Base-by-base conservation (phyloP, 2,329 filamentous ascomycete genomes). In the Fusarium mangiferae region DNA sequence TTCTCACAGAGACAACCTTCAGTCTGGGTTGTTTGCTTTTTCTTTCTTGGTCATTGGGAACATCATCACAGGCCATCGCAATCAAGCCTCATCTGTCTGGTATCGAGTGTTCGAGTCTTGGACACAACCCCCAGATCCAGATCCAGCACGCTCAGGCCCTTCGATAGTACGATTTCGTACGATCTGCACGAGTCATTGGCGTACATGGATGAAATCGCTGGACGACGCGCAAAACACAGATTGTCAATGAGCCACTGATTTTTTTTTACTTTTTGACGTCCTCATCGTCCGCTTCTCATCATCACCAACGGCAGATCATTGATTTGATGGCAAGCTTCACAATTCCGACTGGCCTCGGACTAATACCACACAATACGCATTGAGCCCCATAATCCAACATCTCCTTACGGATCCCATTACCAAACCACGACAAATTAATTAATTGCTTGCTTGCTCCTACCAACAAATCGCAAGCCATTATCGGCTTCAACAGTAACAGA, bases 151-250 rank as follows among this genome's bases (percentile, higher is more conserved):
- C 66, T 58, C 66, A 49, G 39, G 30, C 42, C 64, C 24, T 44
- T 56, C 18, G 20, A 51, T 59, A 66, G 64, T 59, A 46, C 55
- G 36, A 49, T 66, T 66, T 36, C 30, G 41, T 30, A 46, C 36
- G 22, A 54, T 36, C 54, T 56, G 44, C 58, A 52, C 44, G 66
- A 69, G 66, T 69, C 66, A 69, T 65, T 69, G 65, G 64, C 56
- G 20, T 62, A 35, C 42, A 63, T 44, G 42, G 38, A 63, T 55
- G 57, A 69, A 68, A 35, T 62, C 36, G 57, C 42, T 69, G 24
- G 65, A 69, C 28, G 44, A 56, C 57, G 35, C 49, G 30, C 24
- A 52, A 52, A 52, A 46, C 35, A 38, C 64, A 69, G 52, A 58
- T 24, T 57, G 39, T 42, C 35, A 42, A 52, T 26, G 26, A 57